Evolutionary conservation across 306 rosid genomes (phyloP), one percentile per base, ranked within the genome.

Genomic region (Sophora flavescens): DNA sequence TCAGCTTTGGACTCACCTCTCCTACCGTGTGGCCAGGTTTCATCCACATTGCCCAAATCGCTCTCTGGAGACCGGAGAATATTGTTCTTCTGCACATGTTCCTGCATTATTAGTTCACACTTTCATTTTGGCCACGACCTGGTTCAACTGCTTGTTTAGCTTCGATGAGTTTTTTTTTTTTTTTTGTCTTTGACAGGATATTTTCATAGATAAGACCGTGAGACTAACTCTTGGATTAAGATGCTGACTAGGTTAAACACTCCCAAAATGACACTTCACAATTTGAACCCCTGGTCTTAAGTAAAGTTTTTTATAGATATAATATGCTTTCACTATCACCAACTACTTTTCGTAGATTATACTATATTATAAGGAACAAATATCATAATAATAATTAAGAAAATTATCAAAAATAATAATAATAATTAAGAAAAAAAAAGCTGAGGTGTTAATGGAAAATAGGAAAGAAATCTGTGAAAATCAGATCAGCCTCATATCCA

Each of bases 31-130:
- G 83, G 87, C 86, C 76, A 68, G 39, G 69, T 78, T 80, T 76
- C 82, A 62, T 80, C 82, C 86, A 84, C 87, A 60, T 73, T 70
- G 77, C 84, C 80, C 73, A 3, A 76, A 44, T 28, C 33, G 36
- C 16, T 32, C 66, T 3, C 14, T 22, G 54, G 5, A 42, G 65
- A 18, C 64, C 38, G 26, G 3, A 35, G 79, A 80, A 66, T 67
- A 18, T 38, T 68, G 39, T 59, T 60, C 53, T 52, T 60, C 53
- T 52, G 77, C 32, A 18, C 70, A 75, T 11, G 9, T 15, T 17
- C 28, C 22, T 64, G 71, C 41, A 61, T 53, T 69, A 53, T 76
- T 62, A 54, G 48, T 70, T 42, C 66, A 12, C 72, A 16, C 63
- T 28, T 15, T 8, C 8, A 30, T 59, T 33, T 67, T 15, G 59